A percentile compares a stretch with the other conserved stretches of the same genome.
Evolutionary conservation across 345 rosid species (phyloP).

Genomic region (Murraya koenigii): DNA sequence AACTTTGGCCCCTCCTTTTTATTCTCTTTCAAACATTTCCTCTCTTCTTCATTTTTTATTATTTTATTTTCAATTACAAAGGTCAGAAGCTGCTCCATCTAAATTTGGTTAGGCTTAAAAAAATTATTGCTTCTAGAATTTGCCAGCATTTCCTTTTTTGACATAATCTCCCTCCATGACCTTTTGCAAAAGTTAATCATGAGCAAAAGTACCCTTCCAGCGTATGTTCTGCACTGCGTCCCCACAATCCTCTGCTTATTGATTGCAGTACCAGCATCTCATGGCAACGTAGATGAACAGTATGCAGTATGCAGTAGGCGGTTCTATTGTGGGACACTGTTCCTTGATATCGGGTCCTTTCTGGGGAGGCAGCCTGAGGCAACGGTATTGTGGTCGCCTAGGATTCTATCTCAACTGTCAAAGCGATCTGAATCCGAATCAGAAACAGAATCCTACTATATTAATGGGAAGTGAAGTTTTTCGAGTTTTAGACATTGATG

Average conservation of each 20-base stretch:
- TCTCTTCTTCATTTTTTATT: no score
- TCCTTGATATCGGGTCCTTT: conserved; percentile 27
- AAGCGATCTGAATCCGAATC: no score
- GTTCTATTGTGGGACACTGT: neutral
- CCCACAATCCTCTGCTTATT: neutral
- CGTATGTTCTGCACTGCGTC: no score
- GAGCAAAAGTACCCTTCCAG: neutral
- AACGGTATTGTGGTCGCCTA: conserved; percentile 27
- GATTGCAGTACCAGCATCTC: neutral
- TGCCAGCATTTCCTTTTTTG: no score
- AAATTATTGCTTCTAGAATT: no score
- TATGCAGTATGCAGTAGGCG: neutral
- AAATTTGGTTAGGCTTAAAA: no score
- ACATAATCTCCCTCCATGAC: neutral
- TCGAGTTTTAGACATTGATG: neutral
- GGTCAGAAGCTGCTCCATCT: no score
- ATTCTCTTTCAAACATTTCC: no score
- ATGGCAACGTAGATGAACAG: neutral
- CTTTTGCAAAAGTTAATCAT: neutral
- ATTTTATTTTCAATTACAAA: no score
- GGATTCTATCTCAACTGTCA: conserved; percentile 32
- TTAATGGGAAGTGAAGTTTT: neutral
- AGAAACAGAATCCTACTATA: neutral
- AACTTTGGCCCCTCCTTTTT: no score
- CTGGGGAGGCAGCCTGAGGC: conserved; percentile 30